Base-by-base conservation (phyloP, 306 rosid genomes). In the Elaeagnus macrophylla region DNA sequence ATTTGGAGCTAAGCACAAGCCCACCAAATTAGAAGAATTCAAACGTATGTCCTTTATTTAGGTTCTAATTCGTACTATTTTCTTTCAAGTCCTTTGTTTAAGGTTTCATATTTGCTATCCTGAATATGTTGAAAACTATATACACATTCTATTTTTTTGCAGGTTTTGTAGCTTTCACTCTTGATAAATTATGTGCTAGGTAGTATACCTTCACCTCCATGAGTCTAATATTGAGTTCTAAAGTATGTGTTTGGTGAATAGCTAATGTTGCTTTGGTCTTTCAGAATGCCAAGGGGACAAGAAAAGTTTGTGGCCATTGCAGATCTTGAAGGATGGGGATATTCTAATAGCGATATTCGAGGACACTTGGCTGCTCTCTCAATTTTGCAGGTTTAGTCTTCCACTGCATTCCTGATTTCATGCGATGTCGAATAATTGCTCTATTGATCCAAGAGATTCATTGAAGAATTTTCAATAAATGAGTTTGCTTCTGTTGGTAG, bases 311-410 rank as follows among this genome's bases (percentile, higher is more conserved):
- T 78, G 32, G 69, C 75, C 37, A 83, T 90, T 61, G 94, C 60
- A 47, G 97, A 89, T 77, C 74, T 89, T 43, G 57, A 72, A 74
- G 97, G 97, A 56, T 89, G 94, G 95, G 89, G 78, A 41, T 89
- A 83, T 40, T 70, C 77, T 19, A 79, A 79, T 37, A 75, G 94
- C 40, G 97, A 90, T 56, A 39, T 86, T 64, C 88, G 97, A 3
- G 97, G 94, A 66, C 83, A 86, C 69, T 58, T 74, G 16, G 62
- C 75, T 68, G 58, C 84, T 68, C 72, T 83, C 10, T 45, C 79
- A 2, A 74, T 83, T 77, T 72, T 90, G 62, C 97, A 86, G 97
- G 97, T 89, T 66, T 19, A 43, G 48, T 10, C 54, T 9, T 54
- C 9, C 12, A 51, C n/a, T 48, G 44, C 46, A 9, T 3, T 11